Conservation (phyloP, 495 filamentous ascomycete genomes). For the Durotheca rogersii region DNA sequence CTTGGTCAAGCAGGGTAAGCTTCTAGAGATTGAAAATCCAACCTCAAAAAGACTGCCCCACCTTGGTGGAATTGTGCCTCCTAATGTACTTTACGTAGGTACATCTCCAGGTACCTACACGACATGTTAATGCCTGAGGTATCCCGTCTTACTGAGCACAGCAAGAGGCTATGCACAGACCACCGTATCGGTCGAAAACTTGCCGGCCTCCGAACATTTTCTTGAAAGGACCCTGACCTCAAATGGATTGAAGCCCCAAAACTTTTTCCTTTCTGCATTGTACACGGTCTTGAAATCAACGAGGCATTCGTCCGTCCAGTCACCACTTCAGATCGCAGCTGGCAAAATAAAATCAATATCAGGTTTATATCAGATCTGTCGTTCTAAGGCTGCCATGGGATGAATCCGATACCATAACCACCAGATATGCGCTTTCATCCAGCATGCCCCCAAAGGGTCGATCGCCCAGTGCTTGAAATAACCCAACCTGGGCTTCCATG, state of each 20-base stretch:
- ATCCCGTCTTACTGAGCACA: background rate
- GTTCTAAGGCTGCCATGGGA: no score
- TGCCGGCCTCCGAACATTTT: constrained; percentile 19
- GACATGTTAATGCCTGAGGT: background rate
- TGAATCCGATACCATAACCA: no score
- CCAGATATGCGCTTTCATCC: no score
- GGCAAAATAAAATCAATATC: no score
- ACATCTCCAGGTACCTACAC: background rate
- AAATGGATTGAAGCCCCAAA: constrained; percentile 6
- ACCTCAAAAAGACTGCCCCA: constrained; percentile 23
- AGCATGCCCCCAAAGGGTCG: no score
- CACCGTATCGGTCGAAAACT: constrained; percentile 3
- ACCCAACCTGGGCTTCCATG: no score
- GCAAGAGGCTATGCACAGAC: no score
- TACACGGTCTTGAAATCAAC: constrained; percentile 3
- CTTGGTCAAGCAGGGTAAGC: no score
- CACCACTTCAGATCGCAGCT: no score
- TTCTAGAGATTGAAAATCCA: constrained; percentile 20
- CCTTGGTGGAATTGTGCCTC: background rate
- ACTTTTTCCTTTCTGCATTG: constrained; percentile 23
- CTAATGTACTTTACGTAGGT: background rate
- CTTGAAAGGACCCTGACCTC: constrained; percentile 4
- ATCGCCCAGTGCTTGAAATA: no score
- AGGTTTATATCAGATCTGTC: no score
- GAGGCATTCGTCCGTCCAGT: no score